Evolutionary conservation across 2,329 filamentous ascomycete genomes (phyloP), one percentile per base, ranked within the genome.

Genomic region (Cercospora sesami): DNA sequence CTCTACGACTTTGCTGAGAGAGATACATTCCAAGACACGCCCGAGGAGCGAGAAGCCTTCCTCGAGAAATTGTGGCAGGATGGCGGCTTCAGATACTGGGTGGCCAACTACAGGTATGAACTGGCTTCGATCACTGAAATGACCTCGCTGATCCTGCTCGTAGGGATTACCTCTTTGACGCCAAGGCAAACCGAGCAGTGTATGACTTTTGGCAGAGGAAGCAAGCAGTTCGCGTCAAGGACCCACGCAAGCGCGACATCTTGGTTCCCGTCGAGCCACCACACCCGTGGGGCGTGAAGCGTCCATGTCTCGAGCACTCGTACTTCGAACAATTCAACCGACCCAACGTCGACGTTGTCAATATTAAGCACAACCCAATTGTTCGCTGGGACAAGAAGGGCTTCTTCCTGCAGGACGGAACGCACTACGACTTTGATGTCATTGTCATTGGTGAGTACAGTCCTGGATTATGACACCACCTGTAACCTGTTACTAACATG

Each of bases 181-280:
- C 63, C 28, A 69, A 71, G 64, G 68, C 69, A 2, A 71, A 71
- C 18, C 65, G 69, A 12, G 69, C 60, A 18, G 69, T 65, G 7
- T 89, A 88, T 73, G 78, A 83, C 4, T 88, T 87, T 74, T 88
- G 86, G 86, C 79, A 78, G 4, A 80, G 81, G 69, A 86, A 86
- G 75, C 82, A 82, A 0, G 80, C 85, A 0, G 79, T 77, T 9
- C 81, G 86, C 2, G 80, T 89, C 51, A 74, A 79, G 0, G 85
- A 88, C 63, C 80, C 85, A 0, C 75, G 74, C 18, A 80, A 82
- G 67, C 77, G 81, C n/a, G 84, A 86, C n/a, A 68, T 87, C 3
- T 78, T 89, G 9, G 85, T 85, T 0, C 80, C 82, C 0, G 71
- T 74, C 60, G 83, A 83, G 77, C 80, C 1, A 57, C 87, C 86